Base-by-base conservation (phyloP, 179 eudicot genomes). In the Beta corolliflora region DNA sequence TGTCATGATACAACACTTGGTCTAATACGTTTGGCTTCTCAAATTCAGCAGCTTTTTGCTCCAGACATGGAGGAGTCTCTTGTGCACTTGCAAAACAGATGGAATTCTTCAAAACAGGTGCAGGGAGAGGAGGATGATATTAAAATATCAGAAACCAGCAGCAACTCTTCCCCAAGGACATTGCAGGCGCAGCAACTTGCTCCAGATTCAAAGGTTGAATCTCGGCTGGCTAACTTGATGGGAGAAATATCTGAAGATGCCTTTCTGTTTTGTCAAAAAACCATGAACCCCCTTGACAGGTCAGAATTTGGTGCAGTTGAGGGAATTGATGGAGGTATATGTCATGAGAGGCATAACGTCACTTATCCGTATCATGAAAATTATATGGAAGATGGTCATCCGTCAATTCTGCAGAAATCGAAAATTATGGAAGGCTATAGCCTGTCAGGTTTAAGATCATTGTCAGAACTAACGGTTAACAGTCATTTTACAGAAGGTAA, bases 1-100 rank as follows among this genome's bases (percentile, higher is more conserved):
- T 96, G 99, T 79, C 96, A 94, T 85, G 99, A 96, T 81, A 91
- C 99, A 54, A 78, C 97, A 36, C 84, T 80, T 76, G 98, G 95
- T 66, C 75, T 96, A 50, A 88, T 89, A 60, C 91, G 83, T 71
- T 82, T 94, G 81, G 90, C 89, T 50, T 85, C 90, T 82, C 99
- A 96, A 84, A 88, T 96, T 78, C 99, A 96, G 90, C 92, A 90
- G 82, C 92, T 96, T 54, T 91, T 91, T 81, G 97, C 97, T 68
- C 99, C 98, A 82, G 98, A 94, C 83, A 76, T 96, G 81, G 94
- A 89, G 85, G 99, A 96, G 81, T 88, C 93, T 0, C 76, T 87
- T 68, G 89, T 91, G 64, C 94, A 96, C 88, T 93, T 96, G 88
- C 94, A 96, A 83, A 92, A 84, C 84, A 88, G 98, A 87, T 92